Evolutionary conservation across 2,329 filamentous ascomycete species (phyloP).

Genomic region (Corynespora cassiicola): DNA sequence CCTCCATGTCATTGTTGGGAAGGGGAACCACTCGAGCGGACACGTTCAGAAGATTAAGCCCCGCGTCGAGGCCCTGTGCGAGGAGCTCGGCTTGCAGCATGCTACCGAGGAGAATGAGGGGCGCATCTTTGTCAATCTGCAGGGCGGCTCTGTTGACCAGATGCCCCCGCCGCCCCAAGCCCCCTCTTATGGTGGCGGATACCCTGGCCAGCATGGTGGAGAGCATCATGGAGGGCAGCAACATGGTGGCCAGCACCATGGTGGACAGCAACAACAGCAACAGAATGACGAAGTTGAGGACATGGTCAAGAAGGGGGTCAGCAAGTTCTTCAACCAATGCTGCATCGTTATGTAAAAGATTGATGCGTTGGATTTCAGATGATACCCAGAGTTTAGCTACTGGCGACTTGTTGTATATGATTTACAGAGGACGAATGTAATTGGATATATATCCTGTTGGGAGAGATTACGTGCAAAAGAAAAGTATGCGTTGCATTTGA

Average conservation of each 20-base stretch:
- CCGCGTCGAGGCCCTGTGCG: constrained; percentile 86
- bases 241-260: constrained; percentile 40
- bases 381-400: no score
- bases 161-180: constrained; percentile 50
- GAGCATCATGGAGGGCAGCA: constrained; percentile 47
- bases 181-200: constrained; percentile 36
- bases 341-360: constrained; percentile 74
- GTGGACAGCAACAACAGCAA: constrained; percentile 55
- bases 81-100: constrained; percentile 81
- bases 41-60: constrained; percentile 96
- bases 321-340: constrained; percentile 70
- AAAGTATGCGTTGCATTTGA: no score
- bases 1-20: constrained; percentile 94
- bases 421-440: no score
- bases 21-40: constrained; percentile 83
- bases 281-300: constrained; percentile 65
- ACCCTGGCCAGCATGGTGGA: constrained; percentile 33
- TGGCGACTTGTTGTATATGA: no score
- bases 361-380: constrained; percentile 1
- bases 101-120: constrained; percentile 88
- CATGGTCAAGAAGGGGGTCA: constrained; percentile 66
- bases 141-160: constrained; percentile 65
- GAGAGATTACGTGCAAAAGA: no score
- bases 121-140: constrained; percentile 85
- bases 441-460: no score